Evolutionary conservation across 495 filamentous ascomycete species (phyloP).

Genomic region (Coniosporium apollinis): DNA sequence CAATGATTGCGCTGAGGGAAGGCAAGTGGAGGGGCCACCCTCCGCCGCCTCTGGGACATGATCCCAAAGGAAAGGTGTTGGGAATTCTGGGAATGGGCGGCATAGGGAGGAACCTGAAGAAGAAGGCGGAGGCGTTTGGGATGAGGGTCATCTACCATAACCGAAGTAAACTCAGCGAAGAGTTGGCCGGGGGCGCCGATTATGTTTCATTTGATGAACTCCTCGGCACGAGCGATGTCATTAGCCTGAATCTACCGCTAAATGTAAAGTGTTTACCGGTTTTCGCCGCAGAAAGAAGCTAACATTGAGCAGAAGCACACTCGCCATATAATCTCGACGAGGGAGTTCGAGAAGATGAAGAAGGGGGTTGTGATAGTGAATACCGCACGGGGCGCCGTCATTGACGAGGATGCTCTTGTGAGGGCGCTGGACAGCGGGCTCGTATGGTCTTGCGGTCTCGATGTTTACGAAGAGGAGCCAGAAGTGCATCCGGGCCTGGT

Average conservation of each 20-base stretch:
- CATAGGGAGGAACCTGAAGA: conserved; percentile 49
- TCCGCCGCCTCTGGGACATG: conserved; percentile 35
- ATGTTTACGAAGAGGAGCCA: conserved; percentile 57
- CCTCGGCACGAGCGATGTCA: conserved; percentile 47
- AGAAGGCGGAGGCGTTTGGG: conserved; percentile 51
- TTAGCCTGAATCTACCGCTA: conserved; percentile 60
- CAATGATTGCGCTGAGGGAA: conserved; percentile 42
- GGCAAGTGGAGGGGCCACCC: conserved; percentile 40
- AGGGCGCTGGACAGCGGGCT: conserved; percentile 43
- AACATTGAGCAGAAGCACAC: conserved; percentile 35
- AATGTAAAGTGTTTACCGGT: conserved; percentile 49
- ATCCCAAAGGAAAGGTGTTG: conserved; percentile 47
- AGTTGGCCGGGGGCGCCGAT: conserved; percentile 40
- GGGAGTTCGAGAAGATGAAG: conserved; percentile 54
- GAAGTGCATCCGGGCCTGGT: conserved; percentile 44
- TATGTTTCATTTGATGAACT: conserved; percentile 57
- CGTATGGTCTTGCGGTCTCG: conserved; percentile 43
- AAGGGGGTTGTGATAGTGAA: conserved; percentile 54
- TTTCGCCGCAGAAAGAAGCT: neutral
- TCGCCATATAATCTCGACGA: conserved; percentile 44
- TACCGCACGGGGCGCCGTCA: conserved; percentile 51
- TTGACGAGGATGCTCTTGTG: conserved; percentile 55
- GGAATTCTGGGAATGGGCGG: conserved; percentile 38
- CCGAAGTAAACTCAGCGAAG: conserved; percentile 32
- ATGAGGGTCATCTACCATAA: conserved; percentile 52